These are phyloP conservation scores for Penicillium atrosanguineum DNA, from an alignment of 495 filamentous ascomycete genomes.

Conservation along the genomic window DNA sequence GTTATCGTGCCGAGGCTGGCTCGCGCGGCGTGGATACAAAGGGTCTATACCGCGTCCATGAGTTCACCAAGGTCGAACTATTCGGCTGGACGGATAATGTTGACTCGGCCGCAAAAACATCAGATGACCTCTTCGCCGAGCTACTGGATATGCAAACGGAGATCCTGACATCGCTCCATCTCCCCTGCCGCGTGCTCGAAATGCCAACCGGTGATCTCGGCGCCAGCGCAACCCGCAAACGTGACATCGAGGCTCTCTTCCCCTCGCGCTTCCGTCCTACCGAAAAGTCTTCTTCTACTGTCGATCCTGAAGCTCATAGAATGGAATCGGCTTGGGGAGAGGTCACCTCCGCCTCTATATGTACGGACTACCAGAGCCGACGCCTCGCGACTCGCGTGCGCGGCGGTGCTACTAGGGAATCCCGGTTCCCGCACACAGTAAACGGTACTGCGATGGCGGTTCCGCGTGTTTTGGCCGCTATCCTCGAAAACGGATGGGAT, in stretches of 20 bases:
- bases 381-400: constrained; percentile 71
- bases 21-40: constrained; percentile 86
- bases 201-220: constrained; percentile 90
- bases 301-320: constrained; percentile 20
- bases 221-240: constrained; percentile 79
- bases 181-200: constrained; percentile 87
- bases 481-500: constrained; percentile 93
- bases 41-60: constrained; percentile 96
- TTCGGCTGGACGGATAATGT: constrained; percentile 71
- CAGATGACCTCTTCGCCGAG: constrained; percentile 68
- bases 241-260: constrained; percentile 93
- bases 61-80: constrained; percentile 98
- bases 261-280: constrained; percentile 62
- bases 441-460: constrained; percentile 95
- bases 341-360: constrained; percentile 85
- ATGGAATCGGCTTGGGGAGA: constrained; percentile 87
- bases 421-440: constrained; percentile 74
- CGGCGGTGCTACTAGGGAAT: constrained; percentile 38
- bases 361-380: constrained; percentile 90
- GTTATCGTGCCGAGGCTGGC: constrained; percentile 93
- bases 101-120: constrained; percentile 27
- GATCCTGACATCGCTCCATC: constrained; percentile 68
- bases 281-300: neutral
- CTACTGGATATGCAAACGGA: constrained; percentile 83
- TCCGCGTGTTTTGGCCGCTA: constrained; percentile 80